phyloP scores from a whole-genome alignment of 352 stramenopile genomes.

The Phytophthora pistaciae region DNA sequence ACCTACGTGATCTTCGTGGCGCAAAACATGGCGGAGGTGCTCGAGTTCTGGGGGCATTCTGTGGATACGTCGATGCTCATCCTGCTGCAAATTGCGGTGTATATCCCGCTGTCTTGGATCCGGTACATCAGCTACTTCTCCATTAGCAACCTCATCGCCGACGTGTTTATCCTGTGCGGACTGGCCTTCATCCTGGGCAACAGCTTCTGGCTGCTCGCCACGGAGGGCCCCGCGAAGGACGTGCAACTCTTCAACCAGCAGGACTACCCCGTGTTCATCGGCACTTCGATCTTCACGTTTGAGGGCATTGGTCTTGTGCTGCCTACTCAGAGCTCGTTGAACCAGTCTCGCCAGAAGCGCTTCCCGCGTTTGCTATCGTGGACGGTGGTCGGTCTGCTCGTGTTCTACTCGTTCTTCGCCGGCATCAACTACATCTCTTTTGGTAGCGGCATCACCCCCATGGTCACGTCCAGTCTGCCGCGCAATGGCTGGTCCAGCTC shows the following conservation, averaged over 20 bases:
- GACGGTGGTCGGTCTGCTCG: conserved; percentile 75
- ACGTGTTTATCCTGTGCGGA: conserved; percentile 88
- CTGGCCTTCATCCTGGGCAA: conserved; percentile 80
- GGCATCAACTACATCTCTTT: conserved; percentile 84
- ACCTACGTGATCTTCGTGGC: conserved; percentile 89
- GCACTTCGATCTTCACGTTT: conserved; percentile 85
- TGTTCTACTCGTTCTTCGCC: conserved; percentile 89
- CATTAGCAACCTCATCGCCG: conserved; percentile 85
- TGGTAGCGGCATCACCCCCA: conserved; percentile 66
- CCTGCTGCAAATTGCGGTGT: conserved; percentile 74
- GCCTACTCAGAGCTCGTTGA: conserved; percentile 75
- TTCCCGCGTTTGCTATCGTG: conserved; percentile 66
- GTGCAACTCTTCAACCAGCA: conserved; percentile 76
- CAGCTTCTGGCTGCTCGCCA: conserved; percentile 68
- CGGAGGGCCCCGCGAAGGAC: conserved; percentile 50
- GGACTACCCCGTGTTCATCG: conserved; percentile 84
- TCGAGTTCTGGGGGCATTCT: conserved; percentile 56
- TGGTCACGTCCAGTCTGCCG: conserved; percentile 79
- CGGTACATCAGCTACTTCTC: conserved; percentile 90
- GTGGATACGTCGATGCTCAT: conserved; percentile 69
- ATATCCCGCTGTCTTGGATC: conserved; percentile 87
- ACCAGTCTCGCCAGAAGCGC: conserved; percentile 65
- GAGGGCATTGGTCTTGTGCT: conserved; percentile 85
- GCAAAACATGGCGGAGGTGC: conserved; percentile 80
- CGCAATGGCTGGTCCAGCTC: conserved; percentile 79